Base-by-base conservation (phyloP, 2,329 filamentous ascomycete genomes). In the Exophiala sideris region DNA sequence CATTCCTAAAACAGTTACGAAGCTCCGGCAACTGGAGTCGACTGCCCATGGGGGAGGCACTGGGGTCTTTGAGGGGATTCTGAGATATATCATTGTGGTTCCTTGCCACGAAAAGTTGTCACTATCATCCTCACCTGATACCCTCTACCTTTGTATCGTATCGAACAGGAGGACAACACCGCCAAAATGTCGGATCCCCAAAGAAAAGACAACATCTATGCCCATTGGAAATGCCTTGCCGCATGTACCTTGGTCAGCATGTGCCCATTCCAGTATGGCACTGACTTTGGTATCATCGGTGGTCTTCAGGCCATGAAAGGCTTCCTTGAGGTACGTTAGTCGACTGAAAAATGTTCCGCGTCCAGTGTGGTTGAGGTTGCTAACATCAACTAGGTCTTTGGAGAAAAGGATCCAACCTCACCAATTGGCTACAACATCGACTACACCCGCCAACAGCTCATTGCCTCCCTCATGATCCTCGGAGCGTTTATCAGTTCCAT, bases 401-500 rank as follows among this genome's bases (percentile, higher is more conserved):
- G 65, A 11, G 48, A 64, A 24, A 34, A 40, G 18, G 61, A 61
- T 14, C 54, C 62, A 4, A 54, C 41, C 1, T 65, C 60, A 8
- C 48, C 66, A 1, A 62, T 65, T 7, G 69, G 69, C 29, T 71
- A 66, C 62, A 71, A 71, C 52, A 66, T 71, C 21, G 49, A 61
- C 3, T 57, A 72, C 10, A 70, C 69, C 44, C 65, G 72, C n/a
- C 73, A 76, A 49, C 72, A 75, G 57, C 65, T 76, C 36, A 75
- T 76, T 48, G 73, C 71, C 3, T 75, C 73, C 11, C 64, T 76
- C 20, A 76, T 76, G 73, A 74, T 71, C 1, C 63, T 76, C 5
- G 73, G 73, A n/a, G 73, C 73, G 10, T 74, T 76, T 54, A 64
- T 75, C 49, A 71, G 70, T 53, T 73, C 73, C 38, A 68, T 65